Evolutionary conservation across 73 alveolate species (phyloP).

Genomic region (Symbiodinium pilosum): DNA sequence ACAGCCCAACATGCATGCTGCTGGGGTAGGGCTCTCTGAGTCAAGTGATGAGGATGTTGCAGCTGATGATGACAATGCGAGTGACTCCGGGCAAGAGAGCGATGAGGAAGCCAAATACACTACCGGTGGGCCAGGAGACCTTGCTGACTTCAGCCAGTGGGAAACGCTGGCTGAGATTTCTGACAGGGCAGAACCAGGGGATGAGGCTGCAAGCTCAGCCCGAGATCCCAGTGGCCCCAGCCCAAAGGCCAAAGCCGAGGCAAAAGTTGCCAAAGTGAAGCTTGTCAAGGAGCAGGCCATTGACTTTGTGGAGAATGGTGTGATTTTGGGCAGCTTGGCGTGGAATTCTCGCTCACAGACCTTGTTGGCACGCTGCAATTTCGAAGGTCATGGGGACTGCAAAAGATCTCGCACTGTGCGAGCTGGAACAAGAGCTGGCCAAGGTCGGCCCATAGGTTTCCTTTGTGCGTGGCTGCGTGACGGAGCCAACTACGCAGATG

Average conservation of each 20-base stretch:
- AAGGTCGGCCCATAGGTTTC: neutral
- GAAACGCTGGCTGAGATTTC: neutral
- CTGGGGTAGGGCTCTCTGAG: neutral
- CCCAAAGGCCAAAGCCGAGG: neutral
- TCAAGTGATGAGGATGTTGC: neutral
- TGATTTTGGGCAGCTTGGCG: neutral
- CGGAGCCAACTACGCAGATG: neutral
- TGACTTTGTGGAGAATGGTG: neutral
- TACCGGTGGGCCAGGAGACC: neutral
- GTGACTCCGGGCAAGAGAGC: neutral
- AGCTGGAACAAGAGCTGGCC: neutral
- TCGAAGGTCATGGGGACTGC: neutral
- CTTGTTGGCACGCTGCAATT: neutral
- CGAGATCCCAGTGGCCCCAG: neutral
- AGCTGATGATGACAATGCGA: neutral
- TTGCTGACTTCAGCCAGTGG: neutral
- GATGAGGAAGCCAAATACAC: neutral
- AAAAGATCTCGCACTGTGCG: neutral
- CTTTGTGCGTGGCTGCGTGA: neutral
- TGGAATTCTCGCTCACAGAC: neutral
- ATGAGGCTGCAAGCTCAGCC: neutral
- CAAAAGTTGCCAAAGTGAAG: neutral
- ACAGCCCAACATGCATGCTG: neutral
- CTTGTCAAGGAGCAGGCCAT: neutral
- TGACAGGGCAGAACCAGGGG: neutral